Evolutionary conservation across 345 rosid species (phyloP), one percentile per base, ranked within the genome.

Genomic region (Raphanus raphanistrum): DNA sequence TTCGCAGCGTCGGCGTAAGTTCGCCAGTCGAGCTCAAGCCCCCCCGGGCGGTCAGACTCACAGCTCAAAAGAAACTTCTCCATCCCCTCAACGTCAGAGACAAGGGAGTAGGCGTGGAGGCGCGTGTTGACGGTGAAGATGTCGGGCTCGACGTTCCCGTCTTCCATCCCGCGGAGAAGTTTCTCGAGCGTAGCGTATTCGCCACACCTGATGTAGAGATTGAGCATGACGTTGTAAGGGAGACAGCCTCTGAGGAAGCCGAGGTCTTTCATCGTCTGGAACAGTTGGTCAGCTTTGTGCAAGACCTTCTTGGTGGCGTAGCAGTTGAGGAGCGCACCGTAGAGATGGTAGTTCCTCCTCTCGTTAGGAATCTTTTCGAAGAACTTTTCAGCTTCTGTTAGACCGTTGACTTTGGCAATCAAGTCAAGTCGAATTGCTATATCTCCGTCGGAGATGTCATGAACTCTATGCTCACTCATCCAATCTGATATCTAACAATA

Each of bases 101-200:
- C 28, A 5, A 82, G 75, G 8, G 74, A 86, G 71, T 85, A 89
- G 7, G 93, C 92, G 73, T 85, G 87, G 29, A 90, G 58, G 70
- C 79, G 76, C 45, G 82, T 88, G 83, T 66, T 82, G 41, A 72
- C 78, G 0, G 93, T 85, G 79, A 66, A 79, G 6, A 12, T 67
- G 29, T 87, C 87, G 8, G 58, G 75, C 13, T 61, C 48, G 12
- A 87, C 67, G 11, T 87, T 84, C 6, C 45, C 78, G 17, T 83
- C 84, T 55, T 84, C 80, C 96, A 92, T 92, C 74, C 89, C 93
- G 4, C 77, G 76, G 73, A 87, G 66, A 31, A 90, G 29, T 16
- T 25, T 26, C 41, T 88, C 91, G 2, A 88, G 58, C 78, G 84
- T 80, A 62, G 85, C 82, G 60, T 73, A 16, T 54, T 84, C 71